Conservation (phyloP, 2,329 filamentous ascomycete species). For the Ophiostoma sp. region DNA sequence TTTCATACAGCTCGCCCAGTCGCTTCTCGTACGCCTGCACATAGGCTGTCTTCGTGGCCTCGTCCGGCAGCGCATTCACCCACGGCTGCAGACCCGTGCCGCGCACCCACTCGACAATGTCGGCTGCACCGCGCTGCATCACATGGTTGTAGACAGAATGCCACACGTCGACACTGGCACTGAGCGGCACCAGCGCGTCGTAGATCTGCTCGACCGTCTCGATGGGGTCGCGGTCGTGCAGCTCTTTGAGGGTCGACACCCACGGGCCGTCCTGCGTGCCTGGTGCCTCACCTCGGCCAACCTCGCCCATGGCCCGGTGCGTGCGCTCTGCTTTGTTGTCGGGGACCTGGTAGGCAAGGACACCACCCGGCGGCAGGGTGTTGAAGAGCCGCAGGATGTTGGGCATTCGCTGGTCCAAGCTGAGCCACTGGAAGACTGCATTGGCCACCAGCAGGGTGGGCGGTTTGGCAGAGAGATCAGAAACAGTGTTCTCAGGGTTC, state of each 20-base stretch:
- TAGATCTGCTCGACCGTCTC: slow-evolving; percentile 46
- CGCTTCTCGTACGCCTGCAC: slow-evolving; percentile 43
- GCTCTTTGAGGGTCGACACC: slow-evolving; percentile 23
- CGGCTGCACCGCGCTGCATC: slow-evolving; percentile 42
- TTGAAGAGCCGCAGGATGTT: slow-evolving; percentile 42
- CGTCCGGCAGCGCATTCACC: slow-evolving; percentile 42
- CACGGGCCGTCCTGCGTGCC: slow-evolving; percentile 27
- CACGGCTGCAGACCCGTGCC: slow-evolving; percentile 53
- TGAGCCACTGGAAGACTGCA: slow-evolving; percentile 56
- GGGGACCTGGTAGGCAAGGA: slow-evolving; percentile 49
- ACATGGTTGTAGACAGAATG: slow-evolving; percentile 50
- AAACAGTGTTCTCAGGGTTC: no score
- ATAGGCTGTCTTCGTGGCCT: slow-evolving; percentile 40
- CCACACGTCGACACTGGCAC: slow-evolving; percentile 47
- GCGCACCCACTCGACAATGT: slow-evolving; percentile 56
- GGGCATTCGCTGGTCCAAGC: slow-evolving; percentile 39
- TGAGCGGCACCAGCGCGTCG: slow-evolving; percentile 43
- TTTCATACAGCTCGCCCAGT: slow-evolving; percentile 42
- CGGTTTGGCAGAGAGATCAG: slow-evolving; percentile 27
- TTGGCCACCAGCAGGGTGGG: slow-evolving; percentile 51
- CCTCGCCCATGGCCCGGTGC: slow-evolving; percentile 46
- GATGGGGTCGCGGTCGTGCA: slow-evolving; percentile 42
- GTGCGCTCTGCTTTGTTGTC: slow-evolving; percentile 47
- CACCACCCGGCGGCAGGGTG: slow-evolving; percentile 40
- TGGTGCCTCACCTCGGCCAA: slow-evolving; percentile 34